Percentiles rank a stretch among this genome's conserved stretches.
These are phyloP conservation scores for Abortiporus biennis DNA, from an alignment of 1,284 basidiomycete genomes.

Conservation along the genomic window DNA sequence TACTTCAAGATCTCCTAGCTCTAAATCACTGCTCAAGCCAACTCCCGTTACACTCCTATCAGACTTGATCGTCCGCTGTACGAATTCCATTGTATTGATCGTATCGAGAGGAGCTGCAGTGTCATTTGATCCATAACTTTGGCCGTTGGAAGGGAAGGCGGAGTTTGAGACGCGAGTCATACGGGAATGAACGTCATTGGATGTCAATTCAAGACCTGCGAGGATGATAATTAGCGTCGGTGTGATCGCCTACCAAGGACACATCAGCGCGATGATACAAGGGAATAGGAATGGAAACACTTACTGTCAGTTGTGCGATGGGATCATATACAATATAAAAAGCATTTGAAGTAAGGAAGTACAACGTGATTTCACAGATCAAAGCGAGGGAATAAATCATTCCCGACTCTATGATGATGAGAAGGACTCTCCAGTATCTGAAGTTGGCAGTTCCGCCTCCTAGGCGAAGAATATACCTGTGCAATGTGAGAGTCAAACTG, in stretches of 20 bases:
- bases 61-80: too few relatives aligned
- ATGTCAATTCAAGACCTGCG: constrained; percentile 25
- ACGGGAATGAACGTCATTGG: constrained; percentile 21
- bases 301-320: constrained; percentile 33
- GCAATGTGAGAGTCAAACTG: neutral
- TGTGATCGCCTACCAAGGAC: constrained; percentile 24
- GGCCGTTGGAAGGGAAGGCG: neutral
- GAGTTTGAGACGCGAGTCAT: constrained; percentile 3
- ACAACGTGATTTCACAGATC: constrained; percentile 31
- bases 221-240: constrained; percentile 29
- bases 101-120: too few relatives aligned
- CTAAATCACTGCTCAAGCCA: too few relatives aligned
- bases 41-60: too few relatives aligned
- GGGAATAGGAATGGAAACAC: too few relatives aligned
- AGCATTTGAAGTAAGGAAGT: constrained; percentile 30
- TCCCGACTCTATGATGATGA: constrained; percentile 33
- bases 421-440: constrained; percentile 27
- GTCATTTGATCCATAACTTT: too few relatives aligned
- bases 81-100: too few relatives aligned
- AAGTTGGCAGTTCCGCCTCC: constrained; percentile 16
- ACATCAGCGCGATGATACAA: neutral
- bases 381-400: constrained; percentile 33
- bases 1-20: too few relatives aligned
- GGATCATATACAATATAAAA: constrained; percentile 37
- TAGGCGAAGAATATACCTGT: constrained; percentile 25